A percentile compares a stretch with the other conserved stretches of the same genome.
phyloP scores from a whole-genome alignment of 2,329 filamentous ascomycete genomes.

The Colletotrichum sp. region DNA sequence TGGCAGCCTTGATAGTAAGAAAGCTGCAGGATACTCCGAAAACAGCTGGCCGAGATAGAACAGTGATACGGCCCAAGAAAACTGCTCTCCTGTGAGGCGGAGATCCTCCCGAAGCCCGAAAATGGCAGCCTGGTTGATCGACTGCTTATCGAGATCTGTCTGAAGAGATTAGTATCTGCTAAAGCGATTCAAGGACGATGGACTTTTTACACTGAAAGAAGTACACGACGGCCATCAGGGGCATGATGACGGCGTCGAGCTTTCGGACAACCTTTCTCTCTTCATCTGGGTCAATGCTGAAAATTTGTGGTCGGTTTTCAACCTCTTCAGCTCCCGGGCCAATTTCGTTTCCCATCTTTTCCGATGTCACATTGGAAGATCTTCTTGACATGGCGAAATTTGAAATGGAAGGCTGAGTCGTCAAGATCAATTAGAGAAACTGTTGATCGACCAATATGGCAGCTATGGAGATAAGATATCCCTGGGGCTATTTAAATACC shows the following conservation, averaged over 20 bases:
- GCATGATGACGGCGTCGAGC: slow-evolving; percentile 21
- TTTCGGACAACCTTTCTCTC: slow-evolving; percentile 13
- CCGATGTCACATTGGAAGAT: not conserved
- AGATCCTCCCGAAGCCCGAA: slow-evolving; percentile 13
- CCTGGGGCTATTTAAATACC: too few relatives aligned
- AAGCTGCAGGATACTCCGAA: slow-evolving; percentile 16
- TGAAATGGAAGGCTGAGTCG: not conserved
- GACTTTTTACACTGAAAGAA: slow-evolving; percentile 22
- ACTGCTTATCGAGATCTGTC: slow-evolving; percentile 21
- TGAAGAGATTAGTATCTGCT: not conserved
- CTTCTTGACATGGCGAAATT: not conserved
- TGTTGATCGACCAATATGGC: too few relatives aligned
- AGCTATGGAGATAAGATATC: too few relatives aligned
- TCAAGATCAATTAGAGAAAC: too few relatives aligned
- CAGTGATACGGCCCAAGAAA: slow-evolving; percentile 14
- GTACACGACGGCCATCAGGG: slow-evolving; percentile 22
- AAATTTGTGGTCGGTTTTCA: not conserved
- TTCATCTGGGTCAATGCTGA: not conserved
- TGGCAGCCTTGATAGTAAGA: slow-evolving; percentile 11
- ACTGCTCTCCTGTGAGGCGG: slow-evolving; percentile 8
- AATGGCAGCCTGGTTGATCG: slow-evolving; percentile 11
- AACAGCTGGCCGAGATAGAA: slow-evolving; percentile 21
- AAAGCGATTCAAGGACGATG: too few relatives aligned
- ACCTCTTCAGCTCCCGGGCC: not conserved
- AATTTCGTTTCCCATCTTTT: not conserved